These are phyloP conservation scores for Colletotrichum limetticola DNA, from an alignment of 2,329 filamentous ascomycete species.

Conservation along the genomic window DNA sequence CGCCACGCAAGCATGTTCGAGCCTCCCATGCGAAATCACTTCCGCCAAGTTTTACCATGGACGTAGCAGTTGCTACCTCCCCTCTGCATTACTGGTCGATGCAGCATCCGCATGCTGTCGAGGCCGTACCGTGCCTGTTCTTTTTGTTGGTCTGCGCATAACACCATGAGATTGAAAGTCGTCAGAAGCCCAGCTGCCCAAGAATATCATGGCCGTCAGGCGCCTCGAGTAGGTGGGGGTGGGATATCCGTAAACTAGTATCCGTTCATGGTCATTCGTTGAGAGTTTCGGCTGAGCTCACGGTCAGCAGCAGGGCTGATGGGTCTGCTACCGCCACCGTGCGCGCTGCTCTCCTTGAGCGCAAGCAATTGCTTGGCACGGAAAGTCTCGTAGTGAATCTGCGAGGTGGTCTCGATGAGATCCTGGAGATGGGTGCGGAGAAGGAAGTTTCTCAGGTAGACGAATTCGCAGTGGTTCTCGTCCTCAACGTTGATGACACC, in stretches of 20 bases:
- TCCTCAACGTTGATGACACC: conserved; percentile 99
- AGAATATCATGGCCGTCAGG: conserved; percentile 30
- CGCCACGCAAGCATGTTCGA: conserved; percentile 24
- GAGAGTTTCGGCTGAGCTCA: conserved; percentile 95
- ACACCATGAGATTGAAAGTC: conserved; percentile 35
- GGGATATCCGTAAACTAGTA: conserved; percentile 69
- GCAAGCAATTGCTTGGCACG: conserved; percentile 98
- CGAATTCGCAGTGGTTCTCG: conserved; percentile 99
- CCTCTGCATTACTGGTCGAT: conserved; percentile 18
- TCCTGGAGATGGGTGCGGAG: conserved; percentile 98
- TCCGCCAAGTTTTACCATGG: conserved; percentile 16
- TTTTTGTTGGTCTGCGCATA: conserved; percentile 34
- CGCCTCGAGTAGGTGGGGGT: conserved; percentile 27
- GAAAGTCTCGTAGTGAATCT: conserved; percentile 99
- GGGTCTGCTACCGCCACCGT: conserved; percentile 83
- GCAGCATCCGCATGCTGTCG: conserved; percentile 20
- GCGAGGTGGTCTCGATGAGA: conserved; percentile 97
- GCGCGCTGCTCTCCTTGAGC: conserved; percentile 96
- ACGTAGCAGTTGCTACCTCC: conserved; percentile 1
- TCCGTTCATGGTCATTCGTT: conserved; percentile 98
- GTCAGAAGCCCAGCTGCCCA: conserved; percentile 31
- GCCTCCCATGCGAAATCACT: conserved; percentile 10
- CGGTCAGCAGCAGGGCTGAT: conserved; percentile 96
- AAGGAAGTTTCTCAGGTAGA: conserved; percentile 98
- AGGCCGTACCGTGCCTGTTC: conserved; percentile 23